Evolutionary conservation across 139 green algal species (phyloP), one percentile per base, ranked within the genome.

Genomic region (Chlamydomonas applanata): DNA sequence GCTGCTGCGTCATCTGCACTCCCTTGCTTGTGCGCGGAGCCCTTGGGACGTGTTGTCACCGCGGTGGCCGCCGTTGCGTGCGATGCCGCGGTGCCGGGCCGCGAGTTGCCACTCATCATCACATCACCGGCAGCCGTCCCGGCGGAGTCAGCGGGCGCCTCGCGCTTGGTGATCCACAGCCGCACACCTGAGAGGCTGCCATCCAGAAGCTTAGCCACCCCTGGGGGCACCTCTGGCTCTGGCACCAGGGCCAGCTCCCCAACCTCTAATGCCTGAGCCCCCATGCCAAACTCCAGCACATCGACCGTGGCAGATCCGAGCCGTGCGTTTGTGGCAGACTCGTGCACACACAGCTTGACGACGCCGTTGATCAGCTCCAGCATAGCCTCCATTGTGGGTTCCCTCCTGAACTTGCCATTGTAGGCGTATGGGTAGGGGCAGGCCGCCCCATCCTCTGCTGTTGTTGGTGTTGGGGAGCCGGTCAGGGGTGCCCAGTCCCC

Each of bases 271-370:
- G 14, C 30, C 20, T 53, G 25, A 3, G 64, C 64, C 27, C 64
- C 64, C 36, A 71, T 4, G 3, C 36, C 64, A 71, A 71, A 71
- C 40, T 71, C 36, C 36, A 60, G 64, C 36, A 71, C 64, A 36
- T 71, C 64, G 20, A 71, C 40, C 22, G 20, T 19, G 29, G 64
- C 59, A 9, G n/a, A 66, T 16, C n/a, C 59, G 17, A 66, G n/a
- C 24, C n/a, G 59, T 22, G 17, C 9, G 59, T 35, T 35, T 24
- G 59, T n/a, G 59, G n/a, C n/a, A 3, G 59, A 29, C 3, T 66
- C 59, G 11, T 66, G 24, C 2, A 66, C 59, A 14, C n/a, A 29
- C 24, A 66, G 24, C 11, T 30, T 66, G n/a, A 66, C 59, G 4
- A 36, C 5, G 40, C 36, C 36, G 40, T 71, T 71, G 36, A 71